These are phyloP conservation scores for Neonectria faginata DNA, from an alignment of 2,329 filamentous ascomycete species.

Conservation along the genomic window DNA sequence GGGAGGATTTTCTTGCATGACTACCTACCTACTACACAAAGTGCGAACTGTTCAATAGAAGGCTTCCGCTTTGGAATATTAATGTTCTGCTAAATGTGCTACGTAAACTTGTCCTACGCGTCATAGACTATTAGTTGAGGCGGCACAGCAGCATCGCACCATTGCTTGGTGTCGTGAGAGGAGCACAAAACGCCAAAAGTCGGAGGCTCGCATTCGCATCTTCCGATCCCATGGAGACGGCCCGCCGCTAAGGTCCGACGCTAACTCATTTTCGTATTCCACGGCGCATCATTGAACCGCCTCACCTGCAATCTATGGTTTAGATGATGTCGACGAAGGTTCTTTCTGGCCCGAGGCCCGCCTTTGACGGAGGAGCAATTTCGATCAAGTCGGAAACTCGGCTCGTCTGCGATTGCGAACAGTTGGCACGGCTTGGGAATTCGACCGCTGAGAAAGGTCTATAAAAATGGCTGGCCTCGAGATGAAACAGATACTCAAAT, in stretches of 20 bases:
- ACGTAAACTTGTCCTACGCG: not conserved
- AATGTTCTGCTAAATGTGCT: not conserved
- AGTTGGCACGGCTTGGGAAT: not conserved
- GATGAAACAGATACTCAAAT: too few species aligned
- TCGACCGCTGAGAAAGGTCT: not conserved
- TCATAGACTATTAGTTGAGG: not conserved
- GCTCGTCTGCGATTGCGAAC: not conserved
- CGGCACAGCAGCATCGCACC: not conserved
- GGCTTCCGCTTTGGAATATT: constrained; percentile 20
- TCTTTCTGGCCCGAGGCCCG: not conserved
- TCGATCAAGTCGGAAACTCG: constrained; percentile 1
- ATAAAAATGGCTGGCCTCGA: constrained; percentile 3
- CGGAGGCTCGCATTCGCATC: constrained; percentile 35
- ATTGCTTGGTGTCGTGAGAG: not conserved
- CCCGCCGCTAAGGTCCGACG: constrained; percentile 12
- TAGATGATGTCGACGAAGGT: not conserved
- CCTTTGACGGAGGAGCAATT: not conserved
- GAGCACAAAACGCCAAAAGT: not conserved
- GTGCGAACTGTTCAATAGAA: constrained; percentile 28
- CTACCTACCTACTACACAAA: constrained; percentile 35
- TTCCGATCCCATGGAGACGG: constrained; percentile 1
- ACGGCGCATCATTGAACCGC: constrained; percentile 25
- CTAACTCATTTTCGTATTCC: constrained; percentile 41
- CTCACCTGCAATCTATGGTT: not conserved
- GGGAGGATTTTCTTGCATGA: constrained; percentile 37